Evolutionary conservation across 2,329 filamentous ascomycete species (phyloP).

Genomic region (Aspergillus awamori): DNA sequence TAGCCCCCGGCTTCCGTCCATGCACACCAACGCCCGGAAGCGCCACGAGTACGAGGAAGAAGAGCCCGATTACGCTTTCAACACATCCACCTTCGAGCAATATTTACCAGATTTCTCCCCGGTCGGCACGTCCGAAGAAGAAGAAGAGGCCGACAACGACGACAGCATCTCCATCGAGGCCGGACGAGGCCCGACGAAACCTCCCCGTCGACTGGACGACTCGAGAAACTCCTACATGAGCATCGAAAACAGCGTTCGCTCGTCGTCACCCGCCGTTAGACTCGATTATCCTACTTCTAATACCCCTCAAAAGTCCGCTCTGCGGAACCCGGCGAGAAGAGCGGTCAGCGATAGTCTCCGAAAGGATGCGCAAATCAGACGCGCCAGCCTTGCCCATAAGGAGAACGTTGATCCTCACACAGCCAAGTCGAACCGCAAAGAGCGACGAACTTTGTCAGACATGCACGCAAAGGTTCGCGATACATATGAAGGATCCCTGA

Average conservation of each 20-base stretch:
- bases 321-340: slow-evolving; percentile 33
- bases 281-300: slow-evolving; percentile 41
- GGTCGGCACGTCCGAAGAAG: slow-evolving; percentile 45
- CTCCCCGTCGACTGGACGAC: slow-evolving; percentile 45
- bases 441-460: slow-evolving; percentile 56
- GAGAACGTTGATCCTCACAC: slow-evolving; percentile 44
- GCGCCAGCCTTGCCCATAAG: slow-evolving; percentile 45
- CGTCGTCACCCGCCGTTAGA: slow-evolving; percentile 44
- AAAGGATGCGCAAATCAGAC: slow-evolving; percentile 46
- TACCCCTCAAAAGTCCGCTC: slow-evolving; percentile 39
- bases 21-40: slow-evolving; percentile 25
- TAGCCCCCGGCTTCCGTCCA: slow-evolving; percentile 30
- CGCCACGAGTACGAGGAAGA: slow-evolving; percentile 27
- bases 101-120: slow-evolving; percentile 54
- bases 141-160: slow-evolving; percentile 42
- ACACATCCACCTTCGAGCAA: slow-evolving; percentile 50
- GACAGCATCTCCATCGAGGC: slow-evolving; percentile 60
- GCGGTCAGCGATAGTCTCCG: slow-evolving; percentile 41
- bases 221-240: slow-evolving; percentile 55
- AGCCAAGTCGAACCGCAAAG: slow-evolving; percentile 38
- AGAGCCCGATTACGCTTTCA: slow-evolving; percentile 48
- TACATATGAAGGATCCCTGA: slow-evolving; percentile 56
- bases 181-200: slow-evolving; percentile 54
- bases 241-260: slow-evolving; percentile 49
- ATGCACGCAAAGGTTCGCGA: slow-evolving; percentile 57